Conservation (phyloP, 495 filamentous ascomycete species). For the Daldinia decipiens region DNA sequence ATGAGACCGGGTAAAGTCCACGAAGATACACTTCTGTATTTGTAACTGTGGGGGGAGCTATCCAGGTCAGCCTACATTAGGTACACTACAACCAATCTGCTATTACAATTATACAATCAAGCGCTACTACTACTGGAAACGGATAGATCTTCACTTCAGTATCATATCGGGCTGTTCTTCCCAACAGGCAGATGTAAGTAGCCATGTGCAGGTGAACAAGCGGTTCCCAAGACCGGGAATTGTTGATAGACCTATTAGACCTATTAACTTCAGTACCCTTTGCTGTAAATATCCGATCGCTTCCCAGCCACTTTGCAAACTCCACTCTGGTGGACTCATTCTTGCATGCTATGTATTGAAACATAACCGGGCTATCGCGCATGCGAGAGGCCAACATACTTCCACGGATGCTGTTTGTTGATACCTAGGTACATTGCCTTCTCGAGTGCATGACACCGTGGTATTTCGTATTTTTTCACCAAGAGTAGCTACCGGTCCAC, state of each 20-base stretch:
- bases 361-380: constrained; percentile 14
- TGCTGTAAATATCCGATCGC: constrained; percentile 12
- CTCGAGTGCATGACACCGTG: constrained; percentile 15
- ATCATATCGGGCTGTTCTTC: constrained; percentile 35
- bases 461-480: constrained; percentile 22
- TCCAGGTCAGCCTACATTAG: background rate
- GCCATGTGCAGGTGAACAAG: constrained; percentile 38
- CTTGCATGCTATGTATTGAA: constrained; percentile 4
- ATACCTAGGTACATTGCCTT: constrained; percentile 31
- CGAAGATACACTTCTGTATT: constrained; percentile 26
- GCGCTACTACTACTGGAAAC: constrained; percentile 3
- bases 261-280: constrained; percentile 10
- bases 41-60: constrained; percentile 16
- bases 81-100: background rate
- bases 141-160: constrained; percentile 28
- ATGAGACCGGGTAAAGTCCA: constrained; percentile 37
- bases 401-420: constrained; percentile 9
- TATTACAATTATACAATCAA: constrained; percentile 14
- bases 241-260: constrained; percentile 19
- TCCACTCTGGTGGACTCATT: constrained; percentile 13
- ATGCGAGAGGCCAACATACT: constrained; percentile 7
- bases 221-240: constrained; percentile 39
- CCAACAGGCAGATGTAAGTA: constrained; percentile 27
- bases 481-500: constrained; percentile 24
- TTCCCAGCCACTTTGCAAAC: constrained; percentile 8